Base-by-base conservation (phyloP, 805 yeast species). In the Hanseniaspora jakobsenii region DNA sequence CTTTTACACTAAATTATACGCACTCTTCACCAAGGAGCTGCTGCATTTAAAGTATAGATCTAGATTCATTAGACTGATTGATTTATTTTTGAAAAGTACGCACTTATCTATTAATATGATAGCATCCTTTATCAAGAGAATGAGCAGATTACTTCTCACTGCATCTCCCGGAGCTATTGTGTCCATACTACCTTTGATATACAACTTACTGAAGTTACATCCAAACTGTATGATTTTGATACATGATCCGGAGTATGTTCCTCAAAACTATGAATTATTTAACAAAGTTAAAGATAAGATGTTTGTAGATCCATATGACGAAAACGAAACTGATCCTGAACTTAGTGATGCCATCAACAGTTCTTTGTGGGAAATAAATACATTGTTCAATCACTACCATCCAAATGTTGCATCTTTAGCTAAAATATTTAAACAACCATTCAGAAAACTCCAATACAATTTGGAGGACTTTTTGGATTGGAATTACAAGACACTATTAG, bases 391-490 rank as follows among this genome's bases (percentile, higher is more conserved):
- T 10, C 98, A 91, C 59, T 89, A 86, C 57, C 97, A 91, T 63
- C 96, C 97, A 13, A 91, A 91, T 55, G 85, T 91, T 10, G 89
- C 95, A 1, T 81, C 95, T 0, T 67, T 91, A 53, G 95, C 95
- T 14, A 79, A 77, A 57, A 82, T 91, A 24, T 81, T 83, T 57
- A 71, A 77, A 16, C 95, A 91, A 62, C 95, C 95, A 3, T 89
- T 86, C 65, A 74, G 78, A 56, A 91, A 91, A 59, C 77, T 81
- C 47, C 73, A 74, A 53, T 91, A 91, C 60, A 82, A 82, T 59
- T 68, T 91, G 69, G 98, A 91, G 59, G 97, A 91, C 58, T 91
- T 91, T 66, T 63, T 91, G 54, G 95, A 87, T 60, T 89, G 95
- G 84, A 77, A 79, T 47, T 91, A 87, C 58, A 66, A 70, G 28